Percentiles rank a stretch among this genome's conserved stretches.
Conservation (phyloP, 352 stramenopile species). For the Phytophthora foliorum region DNA sequence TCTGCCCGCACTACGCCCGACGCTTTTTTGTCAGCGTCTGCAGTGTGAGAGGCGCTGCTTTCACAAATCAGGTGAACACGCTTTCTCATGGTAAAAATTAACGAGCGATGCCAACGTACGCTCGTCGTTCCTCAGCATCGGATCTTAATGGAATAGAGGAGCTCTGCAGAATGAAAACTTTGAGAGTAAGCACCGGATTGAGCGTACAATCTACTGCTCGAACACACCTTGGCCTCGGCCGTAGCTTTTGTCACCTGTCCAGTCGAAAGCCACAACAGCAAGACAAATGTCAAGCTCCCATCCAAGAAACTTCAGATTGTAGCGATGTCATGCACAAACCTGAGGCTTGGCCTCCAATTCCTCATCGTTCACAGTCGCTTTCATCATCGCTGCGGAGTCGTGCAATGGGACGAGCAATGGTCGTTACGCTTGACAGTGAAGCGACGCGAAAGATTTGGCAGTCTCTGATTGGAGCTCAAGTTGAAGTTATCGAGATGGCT, state of each 20-base stretch:
- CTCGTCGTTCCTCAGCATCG: slow-evolving; percentile 44
- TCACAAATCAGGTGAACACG: slow-evolving; percentile 1
- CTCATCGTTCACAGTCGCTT: slow-evolving; percentile 34
- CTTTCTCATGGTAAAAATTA: background rate
- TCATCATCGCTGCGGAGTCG: slow-evolving; percentile 31
- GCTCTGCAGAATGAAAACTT: background rate
- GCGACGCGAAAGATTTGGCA: slow-evolving; percentile 34
- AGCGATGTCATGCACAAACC: slow-evolving; percentile 9
- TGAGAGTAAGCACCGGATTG: background rate
- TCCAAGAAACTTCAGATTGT: background rate
- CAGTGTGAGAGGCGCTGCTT: slow-evolving; percentile 30
- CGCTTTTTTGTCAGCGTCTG: slow-evolving; percentile 29
- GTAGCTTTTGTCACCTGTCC: slow-evolving; percentile 24
- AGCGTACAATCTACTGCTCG: background rate
- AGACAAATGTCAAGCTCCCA: slow-evolving; percentile 1
- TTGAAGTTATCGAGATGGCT: slow-evolving; percentile 37
- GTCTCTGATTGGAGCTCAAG: slow-evolving; percentile 20
- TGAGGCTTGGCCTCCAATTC: slow-evolving; percentile 27
- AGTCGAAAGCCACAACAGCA: background rate
- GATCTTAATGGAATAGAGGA: slow-evolving; percentile 17
- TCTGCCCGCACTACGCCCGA: slow-evolving; percentile 5
- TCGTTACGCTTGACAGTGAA: slow-evolving; percentile 26
- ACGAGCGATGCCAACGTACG: slow-evolving; percentile 17
- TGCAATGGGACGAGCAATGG: background rate
- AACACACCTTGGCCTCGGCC: slow-evolving; percentile 25